Percentiles rank a stretch among this genome's conserved stretches.
phyloP scores from a whole-genome alignment of 208 protist genomes.

The Naegleria fowleri region DNA sequence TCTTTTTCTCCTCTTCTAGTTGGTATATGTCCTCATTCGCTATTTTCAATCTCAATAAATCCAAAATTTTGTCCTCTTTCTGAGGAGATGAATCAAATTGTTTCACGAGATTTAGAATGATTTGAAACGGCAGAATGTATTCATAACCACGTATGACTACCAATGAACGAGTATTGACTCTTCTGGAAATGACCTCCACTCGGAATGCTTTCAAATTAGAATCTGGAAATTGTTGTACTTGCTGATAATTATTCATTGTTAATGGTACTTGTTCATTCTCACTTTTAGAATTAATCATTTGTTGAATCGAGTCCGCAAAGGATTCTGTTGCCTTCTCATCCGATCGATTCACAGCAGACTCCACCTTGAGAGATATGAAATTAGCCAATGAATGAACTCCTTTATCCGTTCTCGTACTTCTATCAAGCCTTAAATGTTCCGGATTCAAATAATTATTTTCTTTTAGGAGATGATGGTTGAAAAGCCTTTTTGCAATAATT shows the following conservation, averaged over 20 bases:
- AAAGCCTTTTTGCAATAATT: not conserved
- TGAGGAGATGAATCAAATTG: not conserved
- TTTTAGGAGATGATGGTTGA: not conserved
- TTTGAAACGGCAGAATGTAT: constrained; percentile 14
- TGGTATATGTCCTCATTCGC: not conserved
- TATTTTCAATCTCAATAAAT: not conserved
- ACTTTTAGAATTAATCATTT: not conserved
- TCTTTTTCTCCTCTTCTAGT: not conserved
- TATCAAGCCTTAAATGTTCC: not conserved
- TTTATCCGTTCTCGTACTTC: constrained; percentile 11
- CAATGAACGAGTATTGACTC: not conserved
- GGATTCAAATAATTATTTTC: not conserved
- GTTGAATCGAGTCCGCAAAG: not conserved
- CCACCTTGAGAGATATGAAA: not conserved
- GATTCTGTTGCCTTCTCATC: not conserved
- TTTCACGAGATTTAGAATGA: not conserved
- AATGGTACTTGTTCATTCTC: not conserved
- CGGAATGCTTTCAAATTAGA: not conserved
- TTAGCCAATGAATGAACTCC: not conserved
- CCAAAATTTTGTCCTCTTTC: not conserved
- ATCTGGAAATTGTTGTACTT: not conserved
- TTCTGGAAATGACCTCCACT: not conserved
- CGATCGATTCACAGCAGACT: not conserved
- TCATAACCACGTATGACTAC: not conserved
- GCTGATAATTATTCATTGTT: too few species aligned